phyloP scores from a whole-genome alignment of 2,329 filamentous ascomycete genomes.

The Aurifilum marmelostoma region DNA sequence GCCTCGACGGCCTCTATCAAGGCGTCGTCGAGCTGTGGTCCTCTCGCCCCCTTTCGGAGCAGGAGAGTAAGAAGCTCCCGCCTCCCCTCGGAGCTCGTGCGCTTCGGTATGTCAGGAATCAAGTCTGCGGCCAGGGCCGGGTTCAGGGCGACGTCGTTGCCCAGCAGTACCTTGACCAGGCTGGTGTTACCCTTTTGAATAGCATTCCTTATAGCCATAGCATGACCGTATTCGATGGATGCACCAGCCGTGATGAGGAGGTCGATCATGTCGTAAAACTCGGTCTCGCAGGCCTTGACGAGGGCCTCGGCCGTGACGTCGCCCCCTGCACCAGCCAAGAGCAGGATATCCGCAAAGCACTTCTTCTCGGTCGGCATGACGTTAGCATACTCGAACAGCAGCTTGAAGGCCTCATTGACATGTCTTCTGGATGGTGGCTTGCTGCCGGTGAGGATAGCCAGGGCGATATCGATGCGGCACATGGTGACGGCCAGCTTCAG shows the following conservation, averaged over 20 bases:
- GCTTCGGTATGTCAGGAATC: conserved; percentile 52
- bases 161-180: conserved; percentile 52
- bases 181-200: conserved; percentile 51
- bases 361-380: conserved; percentile 54
- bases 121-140: conserved; percentile 54
- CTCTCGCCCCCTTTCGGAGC: conserved; percentile 55
- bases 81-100: conserved; percentile 50
- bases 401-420: conserved; percentile 54
- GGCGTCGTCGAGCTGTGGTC: conserved; percentile 50
- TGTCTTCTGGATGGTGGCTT: conserved; percentile 53
- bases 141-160: conserved; percentile 47
- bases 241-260: conserved; percentile 58
- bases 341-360: conserved; percentile 56
- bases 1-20: conserved; percentile 54
- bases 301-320: conserved; percentile 53
- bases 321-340: conserved; percentile 62
- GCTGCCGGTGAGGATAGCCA: conserved; percentile 58
- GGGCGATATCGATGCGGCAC: conserved; percentile 56
- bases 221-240: conserved; percentile 58
- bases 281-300: conserved; percentile 50
- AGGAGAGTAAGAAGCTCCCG: conserved; percentile 49
- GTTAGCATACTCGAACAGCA: conserved; percentile 49
- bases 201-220: conserved; percentile 51
- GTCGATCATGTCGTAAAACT: conserved; percentile 58
- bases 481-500: conserved; percentile 53